phyloP scores from a whole-genome alignment of 1,284 basidiomycete genomes.

The Apiotrichum gracile region DNA sequence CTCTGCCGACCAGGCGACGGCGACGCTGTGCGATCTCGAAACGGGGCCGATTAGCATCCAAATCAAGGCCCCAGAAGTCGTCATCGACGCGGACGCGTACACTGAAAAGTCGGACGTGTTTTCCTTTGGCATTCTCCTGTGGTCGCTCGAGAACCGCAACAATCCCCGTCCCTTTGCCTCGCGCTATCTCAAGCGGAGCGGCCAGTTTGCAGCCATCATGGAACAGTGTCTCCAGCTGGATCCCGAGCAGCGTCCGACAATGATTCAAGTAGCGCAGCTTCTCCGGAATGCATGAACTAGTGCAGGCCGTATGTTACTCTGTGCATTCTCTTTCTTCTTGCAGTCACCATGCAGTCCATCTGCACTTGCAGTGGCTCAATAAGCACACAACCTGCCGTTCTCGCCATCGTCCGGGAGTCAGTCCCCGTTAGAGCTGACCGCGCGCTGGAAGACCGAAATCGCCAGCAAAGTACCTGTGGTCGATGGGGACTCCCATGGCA shows the following conservation, averaged over 20 bases:
- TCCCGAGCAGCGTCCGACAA: background rate
- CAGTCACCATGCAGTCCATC: no score
- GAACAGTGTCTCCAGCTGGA: background rate
- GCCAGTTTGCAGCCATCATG: background rate
- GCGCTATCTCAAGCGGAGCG: background rate
- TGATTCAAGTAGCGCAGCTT: background rate
- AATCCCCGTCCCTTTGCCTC: background rate
- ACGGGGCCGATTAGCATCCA: background rate
- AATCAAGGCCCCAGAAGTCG: background rate
- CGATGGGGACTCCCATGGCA: no score
- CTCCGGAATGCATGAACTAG: no score
- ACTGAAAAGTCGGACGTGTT: background rate
- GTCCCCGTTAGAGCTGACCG: no score
- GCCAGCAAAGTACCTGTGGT: no score
- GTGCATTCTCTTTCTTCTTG: no score
- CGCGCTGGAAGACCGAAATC: no score
- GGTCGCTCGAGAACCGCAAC: background rate
- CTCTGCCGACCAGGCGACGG: background rate
- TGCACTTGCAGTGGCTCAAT: no score
- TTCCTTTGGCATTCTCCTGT: background rate
- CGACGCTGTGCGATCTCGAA: background rate
- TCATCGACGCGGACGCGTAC: background rate
- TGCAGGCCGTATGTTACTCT: no score
- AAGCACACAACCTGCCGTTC: no score
- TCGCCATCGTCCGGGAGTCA: no score